Base-by-base conservation (phyloP, 257 asterid species). In the Schizonepeta tenuifolia region DNA sequence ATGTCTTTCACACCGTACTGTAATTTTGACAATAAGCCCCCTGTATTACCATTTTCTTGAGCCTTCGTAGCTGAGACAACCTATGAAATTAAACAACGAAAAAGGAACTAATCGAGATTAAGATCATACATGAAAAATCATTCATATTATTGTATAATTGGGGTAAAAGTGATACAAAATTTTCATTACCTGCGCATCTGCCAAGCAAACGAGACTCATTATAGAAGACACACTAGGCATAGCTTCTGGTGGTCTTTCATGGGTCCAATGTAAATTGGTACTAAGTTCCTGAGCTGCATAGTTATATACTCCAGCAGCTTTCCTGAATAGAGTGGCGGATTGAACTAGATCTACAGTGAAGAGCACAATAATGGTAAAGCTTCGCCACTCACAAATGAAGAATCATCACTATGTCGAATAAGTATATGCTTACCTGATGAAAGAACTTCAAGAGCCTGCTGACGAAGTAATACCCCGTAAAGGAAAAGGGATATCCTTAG, bases 1-100 rank as follows among this genome's bases (percentile, higher is more conserved):
- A 82, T 75, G 28, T 86, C 88, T 70, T 74, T 62, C 41, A 88
- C 82, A 14, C 95, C 96, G 15, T 41, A 79, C 64, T 90, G 96
- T 80, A 90, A 75, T 78, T 88, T 88, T 11, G 85, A 81, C 75
- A 90, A 73, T 65, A 90, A 87, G 5, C 79, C 80, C n/a, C 66
- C 81, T 2, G 84, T 72, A 22, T 78, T 90, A 49, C 93, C 89
- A 22, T 83, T 85, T 79, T 82, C 85, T 79, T 84, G 90, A 22
- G 86, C 93, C 73, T 85, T 88, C 71, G 80, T 86, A n/a, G 83
- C 91, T 20, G 88, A 77, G 59, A 85, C 91, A 61, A 93, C 93
- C 96, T 88, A 79, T 7, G 12, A 7, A 75, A 13, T 68, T 28
- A 56, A 5, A 57, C 62, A 35, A 47, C 7, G 38, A 26, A 38